These are phyloP conservation scores for Dendrostoma leiphaemia DNA, from an alignment of 2,329 filamentous ascomycete genomes.

Conservation along the genomic window DNA sequence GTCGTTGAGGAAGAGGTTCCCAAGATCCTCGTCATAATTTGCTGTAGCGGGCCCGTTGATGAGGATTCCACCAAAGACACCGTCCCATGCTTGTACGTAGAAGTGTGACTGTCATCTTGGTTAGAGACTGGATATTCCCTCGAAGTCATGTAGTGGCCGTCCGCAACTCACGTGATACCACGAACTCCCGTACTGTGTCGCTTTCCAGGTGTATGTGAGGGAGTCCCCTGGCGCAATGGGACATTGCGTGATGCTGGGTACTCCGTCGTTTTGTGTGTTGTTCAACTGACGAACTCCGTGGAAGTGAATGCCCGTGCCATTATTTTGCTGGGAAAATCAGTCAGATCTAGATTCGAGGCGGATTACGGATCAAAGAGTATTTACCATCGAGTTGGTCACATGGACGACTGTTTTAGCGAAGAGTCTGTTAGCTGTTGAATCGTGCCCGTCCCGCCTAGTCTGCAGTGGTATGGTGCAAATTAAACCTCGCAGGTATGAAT, in stretches of 20 bases:
- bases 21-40: conserved; percentile 7
- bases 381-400: conserved; percentile 3
- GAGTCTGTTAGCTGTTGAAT: conserved; percentile 9
- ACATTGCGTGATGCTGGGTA: conserved; percentile 33
- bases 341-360: conserved; percentile 24
- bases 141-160: no score
- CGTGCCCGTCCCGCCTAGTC: background rate
- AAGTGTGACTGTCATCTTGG: conserved; percentile 5
- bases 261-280: conserved; percentile 20
- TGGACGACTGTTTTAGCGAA: conserved; percentile 4
- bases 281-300: conserved; percentile 35
- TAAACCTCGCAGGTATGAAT: no score
- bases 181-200: conserved; percentile 49
- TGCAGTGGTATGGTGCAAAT: no score
- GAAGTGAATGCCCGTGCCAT: conserved; percentile 39
- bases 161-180: conserved; percentile 53
- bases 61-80: conserved; percentile 4
- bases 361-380: background rate
- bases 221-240: conserved; percentile 48
- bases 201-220: conserved; percentile 56
- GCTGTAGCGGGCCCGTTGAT: conserved; percentile 8
- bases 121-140: background rate
- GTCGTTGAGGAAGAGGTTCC: conserved; percentile 1
- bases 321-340: conserved; percentile 31
- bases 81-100: conserved; percentile 2